Conservation (phyloP, 2,329 filamentous ascomycete species). For the Parascedosporium putredinis region DNA sequence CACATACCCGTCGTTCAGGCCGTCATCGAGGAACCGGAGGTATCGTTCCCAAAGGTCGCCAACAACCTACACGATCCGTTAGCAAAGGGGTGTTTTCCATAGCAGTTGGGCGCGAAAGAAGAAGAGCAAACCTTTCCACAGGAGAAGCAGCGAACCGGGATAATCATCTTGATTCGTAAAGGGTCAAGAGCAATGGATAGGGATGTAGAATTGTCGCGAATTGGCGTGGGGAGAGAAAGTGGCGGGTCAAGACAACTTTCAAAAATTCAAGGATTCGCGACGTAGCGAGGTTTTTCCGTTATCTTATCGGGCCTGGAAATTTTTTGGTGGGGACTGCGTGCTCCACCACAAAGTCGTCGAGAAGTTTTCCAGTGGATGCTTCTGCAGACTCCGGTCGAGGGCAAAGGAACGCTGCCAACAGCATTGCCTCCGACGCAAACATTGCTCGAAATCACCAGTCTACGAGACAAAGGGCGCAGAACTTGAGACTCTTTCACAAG, state of each 20-base stretch:
- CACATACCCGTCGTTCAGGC: slow-evolving; percentile 61
- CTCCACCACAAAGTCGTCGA: slow-evolving; percentile 1
- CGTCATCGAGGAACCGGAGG: slow-evolving; percentile 74
- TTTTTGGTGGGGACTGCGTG: slow-evolving; percentile 22
- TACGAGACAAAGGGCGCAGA: no score
- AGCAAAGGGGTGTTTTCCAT: slow-evolving; percentile 13
- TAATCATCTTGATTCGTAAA: slow-evolving; percentile 66
- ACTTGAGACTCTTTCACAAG: no score
- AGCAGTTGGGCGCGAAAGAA: slow-evolving; percentile 2
- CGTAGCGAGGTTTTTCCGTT: slow-evolving; percentile 22
- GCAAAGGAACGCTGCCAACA: not conserved
- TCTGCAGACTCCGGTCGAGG: slow-evolving; percentile 1
- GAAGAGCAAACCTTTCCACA: slow-evolving; percentile 96
- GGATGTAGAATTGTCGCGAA: not conserved
- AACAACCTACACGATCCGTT: slow-evolving; percentile 60
- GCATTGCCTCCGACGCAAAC: not conserved
- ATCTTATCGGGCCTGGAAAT: slow-evolving; percentile 31
- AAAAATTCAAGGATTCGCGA: slow-evolving; percentile 5
- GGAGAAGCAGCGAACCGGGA: slow-evolving; percentile 96
- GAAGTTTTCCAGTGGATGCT: slow-evolving; percentile 4
- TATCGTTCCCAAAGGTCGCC: slow-evolving; percentile 98
- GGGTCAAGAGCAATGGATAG: not conserved
- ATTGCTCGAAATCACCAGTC: not conserved
- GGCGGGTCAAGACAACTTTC: not conserved
- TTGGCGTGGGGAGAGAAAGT: not conserved